A percentile compares a stretch with the other conserved stretches of the same genome.
Evolutionary conservation across 1,284 basidiomycete species (phyloP).

Genomic region (Sporisorium sorghi): DNA sequence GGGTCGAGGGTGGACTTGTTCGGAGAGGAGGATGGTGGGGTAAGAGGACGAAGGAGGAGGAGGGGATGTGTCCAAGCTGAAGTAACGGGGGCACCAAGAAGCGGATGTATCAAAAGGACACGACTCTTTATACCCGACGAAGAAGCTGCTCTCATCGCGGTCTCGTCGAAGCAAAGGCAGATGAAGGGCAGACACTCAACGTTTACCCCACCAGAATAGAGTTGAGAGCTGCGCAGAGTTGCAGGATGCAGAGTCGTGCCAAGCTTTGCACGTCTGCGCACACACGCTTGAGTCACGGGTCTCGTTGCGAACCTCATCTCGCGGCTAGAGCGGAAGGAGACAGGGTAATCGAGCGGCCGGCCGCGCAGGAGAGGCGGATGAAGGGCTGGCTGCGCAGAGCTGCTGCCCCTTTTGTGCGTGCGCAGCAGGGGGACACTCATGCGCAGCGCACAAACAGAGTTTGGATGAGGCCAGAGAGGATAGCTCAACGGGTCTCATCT

Average conservation of each 20-base stretch:
- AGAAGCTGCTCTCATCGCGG: background rate
- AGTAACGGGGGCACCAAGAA: background rate
- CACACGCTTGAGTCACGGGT: background rate
- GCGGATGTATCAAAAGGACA: background rate
- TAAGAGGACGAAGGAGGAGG: background rate
- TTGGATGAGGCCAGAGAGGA: background rate
- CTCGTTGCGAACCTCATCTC: background rate
- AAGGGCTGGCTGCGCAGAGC: no score
- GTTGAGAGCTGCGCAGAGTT: no score
- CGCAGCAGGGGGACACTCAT: no score
- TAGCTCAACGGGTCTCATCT: constrained; percentile 1
- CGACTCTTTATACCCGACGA: background rate
- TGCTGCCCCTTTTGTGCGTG: no score
- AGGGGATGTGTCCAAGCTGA: background rate
- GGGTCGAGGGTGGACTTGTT: no score
- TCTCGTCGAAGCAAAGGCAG: background rate
- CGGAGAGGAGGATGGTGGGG: background rate
- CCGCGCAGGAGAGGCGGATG: no score
- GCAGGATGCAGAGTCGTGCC: no score
- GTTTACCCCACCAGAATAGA: no score
- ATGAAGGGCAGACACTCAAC: background rate
- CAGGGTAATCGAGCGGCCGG: background rate
- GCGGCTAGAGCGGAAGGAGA: background rate
- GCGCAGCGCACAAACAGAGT: background rate
- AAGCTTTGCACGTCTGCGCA: background rate